Evolutionary conservation across 345 rosid species (phyloP), one percentile per base, ranked within the genome.

Genomic region (Aurinia saxatilis): DNA sequence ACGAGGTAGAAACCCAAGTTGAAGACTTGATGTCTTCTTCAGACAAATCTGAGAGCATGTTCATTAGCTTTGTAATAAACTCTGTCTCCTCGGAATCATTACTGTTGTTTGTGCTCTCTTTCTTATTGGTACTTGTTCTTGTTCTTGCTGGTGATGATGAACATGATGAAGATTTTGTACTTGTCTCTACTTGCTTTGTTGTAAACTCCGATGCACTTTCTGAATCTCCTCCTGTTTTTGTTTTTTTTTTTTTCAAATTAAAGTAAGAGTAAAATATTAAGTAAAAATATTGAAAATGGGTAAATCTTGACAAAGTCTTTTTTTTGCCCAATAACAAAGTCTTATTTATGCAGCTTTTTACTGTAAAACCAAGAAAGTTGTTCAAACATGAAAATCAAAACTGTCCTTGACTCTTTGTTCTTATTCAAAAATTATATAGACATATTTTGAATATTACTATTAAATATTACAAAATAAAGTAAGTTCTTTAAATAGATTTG

Each of bases 1-100:
- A 50, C 54, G 65, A 65, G 17, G 59, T 52, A 38, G 63, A 64
- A 27, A 36, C 17, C 95, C 85, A 87, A 50, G 74, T 71, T 1
- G 82, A 58, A 52, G 73, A 59, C 39, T 67, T 63, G 19, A 79
- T 59, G 34, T 81, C 83, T 75, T 81, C 73, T 36, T 78, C 85
- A 16, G 80, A 73, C 50, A 81, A 36, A 54, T 50, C 67, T 63
- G 67, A 38, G 39, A 82, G 81, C 72, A 75, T 67, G 19, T 63
- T 74, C 65, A 45, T 73, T 66, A 73, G 31, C 53, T 80, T 79
- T 23, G 33, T 19, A 67, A 59, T 76, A 65, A 50, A 45, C 11
- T 73, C 74, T 16, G 73, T 55, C 30, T 59, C 75, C 44, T 65
- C 71, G 11, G 60, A 57, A 53, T 50, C 65, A 50, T 8, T 50